These are phyloP conservation scores for Annulohypoxylon maeteangense DNA, from an alignment of 495 filamentous ascomycete species.

Conservation along the genomic window DNA sequence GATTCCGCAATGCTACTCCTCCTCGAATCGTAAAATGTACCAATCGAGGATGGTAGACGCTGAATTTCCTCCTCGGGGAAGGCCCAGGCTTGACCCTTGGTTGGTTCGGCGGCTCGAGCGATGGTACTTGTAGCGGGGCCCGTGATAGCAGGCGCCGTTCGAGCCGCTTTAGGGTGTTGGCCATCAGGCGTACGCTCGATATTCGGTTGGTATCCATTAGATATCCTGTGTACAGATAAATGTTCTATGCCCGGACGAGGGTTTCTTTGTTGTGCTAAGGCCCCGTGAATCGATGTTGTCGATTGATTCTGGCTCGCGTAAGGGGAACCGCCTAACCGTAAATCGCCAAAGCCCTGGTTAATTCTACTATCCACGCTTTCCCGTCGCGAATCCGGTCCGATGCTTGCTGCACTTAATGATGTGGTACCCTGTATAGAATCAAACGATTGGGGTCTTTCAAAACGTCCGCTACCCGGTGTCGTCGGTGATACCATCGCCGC, in stretches of 20 bases:
- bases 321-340: slow-evolving; percentile 73
- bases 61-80: slow-evolving; percentile 80
- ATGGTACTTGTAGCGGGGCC: slow-evolving; percentile 80
- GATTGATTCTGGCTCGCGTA: slow-evolving; percentile 82
- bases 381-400: slow-evolving; percentile 65
- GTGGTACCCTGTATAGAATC: slow-evolving; percentile 51
- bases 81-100: slow-evolving; percentile 83
- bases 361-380: slow-evolving; percentile 83
- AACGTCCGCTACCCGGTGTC: slow-evolving; percentile 53
- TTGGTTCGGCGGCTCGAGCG: slow-evolving; percentile 81
- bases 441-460: slow-evolving; percentile 58
- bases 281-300: slow-evolving; percentile 73
- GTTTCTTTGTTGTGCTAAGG: slow-evolving; percentile 63
- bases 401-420: slow-evolving; percentile 31
- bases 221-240: slow-evolving; percentile 64
- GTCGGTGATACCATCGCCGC: slow-evolving; percentile 67
- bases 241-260: slow-evolving; percentile 56
- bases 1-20: slow-evolving; percentile 80
- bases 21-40: slow-evolving; percentile 70
- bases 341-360: slow-evolving; percentile 74
- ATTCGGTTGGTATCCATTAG: slow-evolving; percentile 70
- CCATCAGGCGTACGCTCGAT: slow-evolving; percentile 63
- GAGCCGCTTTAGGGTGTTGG: slow-evolving; percentile 59
- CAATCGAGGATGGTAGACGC: slow-evolving; percentile 51
- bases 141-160: slow-evolving; percentile 79